Conservation (phyloP, 331 rosid species). For the Pyrus hybrid region DNA sequence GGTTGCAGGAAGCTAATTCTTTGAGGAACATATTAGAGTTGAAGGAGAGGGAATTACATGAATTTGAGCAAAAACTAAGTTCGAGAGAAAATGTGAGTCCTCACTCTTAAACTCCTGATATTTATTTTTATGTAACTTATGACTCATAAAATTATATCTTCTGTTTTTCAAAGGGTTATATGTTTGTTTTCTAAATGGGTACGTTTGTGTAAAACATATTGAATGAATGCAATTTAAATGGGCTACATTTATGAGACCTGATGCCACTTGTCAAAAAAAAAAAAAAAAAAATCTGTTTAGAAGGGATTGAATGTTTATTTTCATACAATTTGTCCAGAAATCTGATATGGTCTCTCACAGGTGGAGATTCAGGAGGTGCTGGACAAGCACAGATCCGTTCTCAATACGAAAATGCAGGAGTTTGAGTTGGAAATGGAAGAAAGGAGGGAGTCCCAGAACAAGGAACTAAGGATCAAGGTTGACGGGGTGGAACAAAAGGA, state of each 20-base stretch:
- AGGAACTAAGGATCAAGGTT: conserved; percentile 39
- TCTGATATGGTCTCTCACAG: conserved; percentile 32
- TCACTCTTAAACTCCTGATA: not conserved
- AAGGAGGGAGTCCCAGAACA: conserved; percentile 37
- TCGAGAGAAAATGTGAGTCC: conserved; percentile 69
- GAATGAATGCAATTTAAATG: too few relatives aligned
- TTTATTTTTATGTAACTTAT: not conserved
- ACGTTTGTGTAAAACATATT: too few relatives aligned
- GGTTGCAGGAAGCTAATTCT: conserved; percentile 51
- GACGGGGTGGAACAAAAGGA: conserved; percentile 53
- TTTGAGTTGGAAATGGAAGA: conserved; percentile 65
- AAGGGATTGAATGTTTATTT: not conserved
- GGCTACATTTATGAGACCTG: too few relatives aligned
- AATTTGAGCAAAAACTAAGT: conserved; percentile 51
- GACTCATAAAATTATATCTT: not conserved
- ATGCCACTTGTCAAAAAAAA: too few relatives aligned
- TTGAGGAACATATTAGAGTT: conserved; percentile 30
- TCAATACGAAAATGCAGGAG: conserved; percentile 43
- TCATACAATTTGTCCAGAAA: conserved; percentile 11
- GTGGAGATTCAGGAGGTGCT: conserved; percentile 62
- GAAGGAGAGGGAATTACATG: conserved; percentile 52
- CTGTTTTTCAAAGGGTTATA: not conserved
- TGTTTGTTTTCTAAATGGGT: not conserved
- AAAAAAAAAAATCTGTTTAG: not conserved
- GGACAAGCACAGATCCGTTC: conserved; percentile 43